These are phyloP conservation scores for Candida orba DNA, from an alignment of 805 yeast genomes.

Conservation along the genomic window DNA sequence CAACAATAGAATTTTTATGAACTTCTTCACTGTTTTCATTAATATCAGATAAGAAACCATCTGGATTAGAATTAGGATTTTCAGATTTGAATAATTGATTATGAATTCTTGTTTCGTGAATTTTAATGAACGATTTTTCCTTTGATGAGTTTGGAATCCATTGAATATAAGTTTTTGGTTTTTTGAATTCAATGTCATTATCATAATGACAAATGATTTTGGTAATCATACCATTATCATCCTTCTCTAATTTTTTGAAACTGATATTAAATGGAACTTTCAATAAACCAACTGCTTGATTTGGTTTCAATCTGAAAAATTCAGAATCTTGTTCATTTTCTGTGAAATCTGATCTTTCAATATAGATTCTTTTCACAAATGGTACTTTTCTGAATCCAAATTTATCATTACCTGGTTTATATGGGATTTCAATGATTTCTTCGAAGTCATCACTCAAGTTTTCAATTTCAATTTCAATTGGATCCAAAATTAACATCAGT, in stretches of 20 bases:
- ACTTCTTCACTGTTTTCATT: slow-evolving; percentile 73
- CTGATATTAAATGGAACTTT: slow-evolving; percentile 81
- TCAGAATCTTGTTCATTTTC: slow-evolving; percentile 52
- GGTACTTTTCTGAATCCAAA: slow-evolving; percentile 72
- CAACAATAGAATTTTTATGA: slow-evolving; percentile 60
- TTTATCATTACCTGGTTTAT: slow-evolving; percentile 76
- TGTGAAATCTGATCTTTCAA: slow-evolving; percentile 85
- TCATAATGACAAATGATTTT: slow-evolving; percentile 78
- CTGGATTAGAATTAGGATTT: slow-evolving; percentile 83
- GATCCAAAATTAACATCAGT: slow-evolving; percentile 86
- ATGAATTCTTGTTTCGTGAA: slow-evolving; percentile 79
- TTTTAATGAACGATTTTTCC: slow-evolving; percentile 52
- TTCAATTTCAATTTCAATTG: slow-evolving; percentile 75
- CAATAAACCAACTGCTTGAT: slow-evolving; percentile 90
- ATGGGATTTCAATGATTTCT: slow-evolving; percentile 72
- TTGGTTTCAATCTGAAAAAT: slow-evolving; percentile 89
- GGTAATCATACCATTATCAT: slow-evolving; percentile 52
- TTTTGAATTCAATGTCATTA: slow-evolving; percentile 39
- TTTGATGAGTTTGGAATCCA: slow-evolving; percentile 79
- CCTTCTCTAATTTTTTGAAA: slow-evolving; percentile 61
- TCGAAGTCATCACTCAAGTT: slow-evolving; percentile 71
- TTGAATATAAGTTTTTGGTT: slow-evolving; percentile 92
- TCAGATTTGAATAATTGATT: slow-evolving; percentile 85
- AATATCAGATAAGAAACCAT: slow-evolving; percentile 80
- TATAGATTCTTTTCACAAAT: slow-evolving; percentile 70